Percentiles rank a stretch among this genome's conserved stretches.
phyloP scores from a whole-genome alignment of 805 yeast genomes.

The Sungouiella thailandica region DNA sequence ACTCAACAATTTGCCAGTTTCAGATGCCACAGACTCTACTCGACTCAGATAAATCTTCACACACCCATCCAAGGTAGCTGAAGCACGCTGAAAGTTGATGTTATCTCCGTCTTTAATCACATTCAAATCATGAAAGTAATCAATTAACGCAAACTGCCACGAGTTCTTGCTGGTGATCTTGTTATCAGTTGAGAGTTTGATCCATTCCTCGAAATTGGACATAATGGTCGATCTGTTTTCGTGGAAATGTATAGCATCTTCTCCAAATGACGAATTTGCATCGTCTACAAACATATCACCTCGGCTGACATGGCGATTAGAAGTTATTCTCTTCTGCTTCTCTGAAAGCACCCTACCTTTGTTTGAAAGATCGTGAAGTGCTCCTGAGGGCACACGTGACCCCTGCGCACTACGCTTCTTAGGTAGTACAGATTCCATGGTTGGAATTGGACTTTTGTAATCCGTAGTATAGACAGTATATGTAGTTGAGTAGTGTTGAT shows the following conservation, averaged over 20 bases:
- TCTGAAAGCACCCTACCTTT: conserved; percentile 27
- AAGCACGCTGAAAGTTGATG: conserved; percentile 85
- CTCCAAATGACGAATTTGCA: conserved; percentile 18
- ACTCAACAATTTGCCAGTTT: conserved; percentile 77
- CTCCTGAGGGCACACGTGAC: too few relatives aligned
- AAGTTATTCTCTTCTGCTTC: conserved; percentile 21
- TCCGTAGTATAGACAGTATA: too few relatives aligned
- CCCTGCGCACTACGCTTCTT: too few relatives aligned
- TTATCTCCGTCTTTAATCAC: conserved; percentile 67
- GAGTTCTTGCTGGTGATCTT: conserved; percentile 80
- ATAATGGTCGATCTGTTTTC: conserved; percentile 39
- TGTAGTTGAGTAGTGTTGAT: too few relatives aligned
- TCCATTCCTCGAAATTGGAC: conserved; percentile 46
- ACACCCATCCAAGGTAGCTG: conserved; percentile 91
- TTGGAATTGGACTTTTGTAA: too few relatives aligned
- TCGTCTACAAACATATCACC: conserved; percentile 17
- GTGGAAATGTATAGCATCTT: conserved; percentile 38
- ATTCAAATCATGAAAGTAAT: conserved; percentile 81
- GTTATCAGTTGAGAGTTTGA: conserved; percentile 43
- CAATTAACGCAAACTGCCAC: conserved; percentile 89
- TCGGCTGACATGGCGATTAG: conserved; percentile 14
- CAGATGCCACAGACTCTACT: conserved; percentile 87
- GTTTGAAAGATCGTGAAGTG: conserved; percentile 24
- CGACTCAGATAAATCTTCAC: conserved; percentile 88
- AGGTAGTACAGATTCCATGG: conserved; percentile 16